Conservation (phyloP, 352 stramenopile genomes). For the Phytophthora tentaculata region DNA sequence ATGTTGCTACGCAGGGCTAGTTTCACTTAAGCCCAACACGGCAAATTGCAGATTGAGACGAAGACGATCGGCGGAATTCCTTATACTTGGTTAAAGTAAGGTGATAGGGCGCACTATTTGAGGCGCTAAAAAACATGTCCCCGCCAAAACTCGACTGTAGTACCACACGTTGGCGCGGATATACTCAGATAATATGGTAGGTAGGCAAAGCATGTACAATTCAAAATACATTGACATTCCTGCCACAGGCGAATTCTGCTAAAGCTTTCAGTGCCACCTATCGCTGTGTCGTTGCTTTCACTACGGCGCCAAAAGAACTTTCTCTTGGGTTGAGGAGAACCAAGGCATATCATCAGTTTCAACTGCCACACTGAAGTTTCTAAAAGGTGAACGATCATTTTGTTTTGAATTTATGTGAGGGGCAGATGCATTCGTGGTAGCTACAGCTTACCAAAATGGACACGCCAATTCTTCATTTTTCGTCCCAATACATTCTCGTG, state of each 20-base stretch:
- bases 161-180: not conserved
- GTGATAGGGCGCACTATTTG: not conserved
- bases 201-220: too few relatives aligned
- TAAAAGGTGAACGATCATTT: not conserved
- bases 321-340: constrained; percentile 21
- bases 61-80: not conserved
- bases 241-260: not conserved
- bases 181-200: too few relatives aligned
- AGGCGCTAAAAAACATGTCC: constrained; percentile 11
- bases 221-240: too few relatives aligned
- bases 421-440: too few relatives aligned
- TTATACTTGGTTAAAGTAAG: constrained; percentile 8
- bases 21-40: constrained; percentile 4
- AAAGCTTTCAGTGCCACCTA: constrained; percentile 5
- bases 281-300: constrained; percentile 16
- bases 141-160: constrained; percentile 10
- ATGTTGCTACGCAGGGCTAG: not conserved
- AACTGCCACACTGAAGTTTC: not conserved
- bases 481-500: not conserved
- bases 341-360: not conserved
- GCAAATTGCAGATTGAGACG: constrained; percentile 43
- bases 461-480: not conserved
- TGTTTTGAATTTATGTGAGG: not conserved
- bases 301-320: constrained; percentile 28
- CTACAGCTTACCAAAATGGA: too few relatives aligned